Evolutionary conservation across 2,329 filamentous ascomycete genomes (phyloP).

Genomic region (Penicillium sp.): DNA sequence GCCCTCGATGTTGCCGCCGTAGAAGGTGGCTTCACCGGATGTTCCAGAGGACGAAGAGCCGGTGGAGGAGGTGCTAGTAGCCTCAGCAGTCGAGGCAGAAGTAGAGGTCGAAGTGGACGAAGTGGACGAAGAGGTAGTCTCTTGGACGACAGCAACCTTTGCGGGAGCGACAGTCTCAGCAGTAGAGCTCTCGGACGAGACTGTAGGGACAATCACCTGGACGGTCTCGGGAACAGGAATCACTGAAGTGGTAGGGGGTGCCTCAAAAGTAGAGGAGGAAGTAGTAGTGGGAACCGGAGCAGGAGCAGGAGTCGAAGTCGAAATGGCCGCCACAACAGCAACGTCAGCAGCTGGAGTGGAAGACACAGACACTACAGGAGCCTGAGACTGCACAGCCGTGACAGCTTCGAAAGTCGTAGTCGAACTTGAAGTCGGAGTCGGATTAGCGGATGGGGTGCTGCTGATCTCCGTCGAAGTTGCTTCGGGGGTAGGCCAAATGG

Average conservation of each 20-base stretch:
- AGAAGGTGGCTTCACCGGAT: conserved; percentile 51
- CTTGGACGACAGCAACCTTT: background rate
- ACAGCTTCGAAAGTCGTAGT: background rate
- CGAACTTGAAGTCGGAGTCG: conserved; percentile 1
- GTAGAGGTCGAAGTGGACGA: background rate
- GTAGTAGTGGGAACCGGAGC: conserved; percentile 1
- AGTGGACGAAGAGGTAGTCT: background rate
- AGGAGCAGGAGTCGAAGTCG: background rate
- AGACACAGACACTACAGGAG: conserved; percentile 2
- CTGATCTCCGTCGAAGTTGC: conserved; percentile 13
- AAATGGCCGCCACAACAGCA: background rate
- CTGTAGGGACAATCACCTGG: background rate
- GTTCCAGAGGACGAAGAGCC: conserved; percentile 17
- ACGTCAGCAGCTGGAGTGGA: conserved; percentile 2
- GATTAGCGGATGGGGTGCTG: conserved; percentile 8
- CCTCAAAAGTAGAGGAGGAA: conserved; percentile 3
- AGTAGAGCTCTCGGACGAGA: conserved; percentile 8
- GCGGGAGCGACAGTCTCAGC: background rate
- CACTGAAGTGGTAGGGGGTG: background rate
- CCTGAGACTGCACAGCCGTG: background rate
- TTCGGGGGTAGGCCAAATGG: conserved; percentile 22
- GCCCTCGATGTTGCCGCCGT: conserved; percentile 56
- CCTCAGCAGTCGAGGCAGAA: background rate
- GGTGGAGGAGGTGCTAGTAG: conserved; percentile 6
- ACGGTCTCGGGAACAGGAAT: conserved; percentile 1